These are phyloP conservation scores for Backusella tuberculispora DNA, from an alignment of 192 early-diverging fungal species.

Conservation along the genomic window DNA sequence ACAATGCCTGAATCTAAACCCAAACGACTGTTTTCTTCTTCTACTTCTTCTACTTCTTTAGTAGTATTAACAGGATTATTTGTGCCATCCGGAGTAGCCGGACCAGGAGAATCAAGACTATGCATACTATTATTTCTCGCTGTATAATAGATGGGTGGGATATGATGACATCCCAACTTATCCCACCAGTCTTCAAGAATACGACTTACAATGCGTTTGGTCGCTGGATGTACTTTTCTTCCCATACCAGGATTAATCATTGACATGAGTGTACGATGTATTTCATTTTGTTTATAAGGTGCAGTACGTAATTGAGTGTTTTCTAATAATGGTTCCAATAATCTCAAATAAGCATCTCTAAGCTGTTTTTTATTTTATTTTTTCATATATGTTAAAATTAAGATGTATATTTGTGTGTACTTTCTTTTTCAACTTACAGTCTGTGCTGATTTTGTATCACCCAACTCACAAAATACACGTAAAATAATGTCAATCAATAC, in stretches of 20 bases:
- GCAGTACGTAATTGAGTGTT: constrained; percentile 57
- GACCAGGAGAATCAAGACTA: not conserved
- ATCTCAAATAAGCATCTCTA: constrained; percentile 69
- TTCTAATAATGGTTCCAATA: constrained; percentile 64
- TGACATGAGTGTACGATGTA: constrained; percentile 46
- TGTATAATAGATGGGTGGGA: not conserved
- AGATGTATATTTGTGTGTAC: not conserved
- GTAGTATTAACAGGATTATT: no score
- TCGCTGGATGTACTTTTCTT: constrained; percentile 47
- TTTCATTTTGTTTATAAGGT: constrained; percentile 55
- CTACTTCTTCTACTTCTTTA: no score
- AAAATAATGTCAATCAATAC: constrained; percentile 88
- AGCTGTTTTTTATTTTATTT: constrained; percentile 38
- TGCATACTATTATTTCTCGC: constrained; percentile 4
- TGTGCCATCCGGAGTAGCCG: not conserved
- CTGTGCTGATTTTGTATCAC: constrained; percentile 32
- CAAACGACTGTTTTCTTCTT: no score
- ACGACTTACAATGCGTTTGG: constrained; percentile 48
- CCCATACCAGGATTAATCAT: constrained; percentile 44
- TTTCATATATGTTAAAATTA: not conserved
- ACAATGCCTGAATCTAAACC: no score
- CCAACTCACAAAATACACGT: constrained; percentile 77
- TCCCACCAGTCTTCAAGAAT: constrained; percentile 54
- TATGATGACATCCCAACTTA: constrained; percentile 20
- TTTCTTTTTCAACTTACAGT: constrained; percentile 27